These are phyloP conservation scores for Penicillium brasilianum DNA, from an alignment of 2,329 filamentous ascomycete genomes.

Conservation along the genomic window DNA sequence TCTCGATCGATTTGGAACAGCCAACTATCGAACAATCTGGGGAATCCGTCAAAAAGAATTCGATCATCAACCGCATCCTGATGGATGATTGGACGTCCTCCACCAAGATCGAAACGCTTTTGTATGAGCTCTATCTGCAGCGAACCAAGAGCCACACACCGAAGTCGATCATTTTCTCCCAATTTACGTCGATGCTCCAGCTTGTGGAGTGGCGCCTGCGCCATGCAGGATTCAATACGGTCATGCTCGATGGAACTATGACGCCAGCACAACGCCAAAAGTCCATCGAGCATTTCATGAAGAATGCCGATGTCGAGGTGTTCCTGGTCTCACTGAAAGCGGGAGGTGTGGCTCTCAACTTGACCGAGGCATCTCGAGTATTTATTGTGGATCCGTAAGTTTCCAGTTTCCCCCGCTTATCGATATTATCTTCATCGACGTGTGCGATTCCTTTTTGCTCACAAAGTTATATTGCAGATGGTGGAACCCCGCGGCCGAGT, in stretches of 20 bases:
- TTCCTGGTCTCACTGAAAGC: slow-evolving; percentile 97
- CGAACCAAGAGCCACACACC: slow-evolving; percentile 90
- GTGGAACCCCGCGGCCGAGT: slow-evolving; percentile 99
- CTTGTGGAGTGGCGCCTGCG: slow-evolving; percentile 96
- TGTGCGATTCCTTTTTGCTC: slow-evolving; percentile 13
- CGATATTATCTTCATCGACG: too few relatives aligned
- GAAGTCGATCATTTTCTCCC: slow-evolving; percentile 97
- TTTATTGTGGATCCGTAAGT: slow-evolving; percentile 96
- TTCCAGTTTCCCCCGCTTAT: not conserved
- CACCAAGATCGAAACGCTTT: slow-evolving; percentile 95
- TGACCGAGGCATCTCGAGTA: slow-evolving; percentile 92
- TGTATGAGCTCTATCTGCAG: slow-evolving; percentile 91
- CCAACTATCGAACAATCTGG: slow-evolving; percentile 94
- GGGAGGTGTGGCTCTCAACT: slow-evolving; percentile 90
- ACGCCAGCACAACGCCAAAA: slow-evolving; percentile 89
- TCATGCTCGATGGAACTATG: slow-evolving; percentile 98
- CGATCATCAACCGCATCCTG: slow-evolving; percentile 97
- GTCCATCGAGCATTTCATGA: slow-evolving; percentile 97
- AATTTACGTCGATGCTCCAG: slow-evolving; percentile 97
- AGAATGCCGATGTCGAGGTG: slow-evolving; percentile 88
- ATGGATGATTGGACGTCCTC: slow-evolving; percentile 99
- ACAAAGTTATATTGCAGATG: slow-evolving; percentile 62
- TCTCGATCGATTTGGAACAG: slow-evolving; percentile 92
- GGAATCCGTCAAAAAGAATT: slow-evolving; percentile 84
- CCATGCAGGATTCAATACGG: slow-evolving; percentile 95